Percentiles rank a stretch among this genome's conserved stretches.
Evolutionary conservation across 169 alveolate species (phyloP).

Genomic region (Babesia bigemina): DNA sequence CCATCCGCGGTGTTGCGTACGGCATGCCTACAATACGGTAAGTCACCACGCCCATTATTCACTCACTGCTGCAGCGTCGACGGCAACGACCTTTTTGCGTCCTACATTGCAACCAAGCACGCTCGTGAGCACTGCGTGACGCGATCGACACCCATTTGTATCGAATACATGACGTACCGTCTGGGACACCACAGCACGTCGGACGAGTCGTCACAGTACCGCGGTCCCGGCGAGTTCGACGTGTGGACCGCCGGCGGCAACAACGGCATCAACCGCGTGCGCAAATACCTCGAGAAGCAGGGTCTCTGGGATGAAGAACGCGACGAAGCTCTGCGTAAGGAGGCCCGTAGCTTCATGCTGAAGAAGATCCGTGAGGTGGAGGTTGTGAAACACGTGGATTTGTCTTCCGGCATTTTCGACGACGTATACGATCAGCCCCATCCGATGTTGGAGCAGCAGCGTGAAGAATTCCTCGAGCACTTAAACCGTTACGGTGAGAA

Average conservation of each 20-base stretch:
- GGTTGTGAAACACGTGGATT: slow-evolving; percentile 65
- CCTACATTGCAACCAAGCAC: slow-evolving; percentile 86
- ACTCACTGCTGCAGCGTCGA: slow-evolving; percentile 69
- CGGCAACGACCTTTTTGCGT: slow-evolving; percentile 94
- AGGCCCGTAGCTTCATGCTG: slow-evolving; percentile 76
- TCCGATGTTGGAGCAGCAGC: slow-evolving; percentile 77
- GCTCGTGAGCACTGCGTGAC: slow-evolving; percentile 88
- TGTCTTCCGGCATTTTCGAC: slow-evolving; percentile 81
- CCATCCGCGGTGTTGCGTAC: slow-evolving; percentile 92
- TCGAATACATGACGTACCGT: slow-evolving; percentile 93
- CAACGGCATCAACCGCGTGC: slow-evolving; percentile 77
- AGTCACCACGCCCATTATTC: neutral
- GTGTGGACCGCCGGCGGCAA: slow-evolving; percentile 83
- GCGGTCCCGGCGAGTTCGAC: slow-evolving; percentile 87
- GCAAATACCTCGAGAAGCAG: slow-evolving; percentile 67
- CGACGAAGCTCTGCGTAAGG: slow-evolving; percentile 71
- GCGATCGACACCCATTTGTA: slow-evolving; percentile 83
- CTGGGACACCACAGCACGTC: slow-evolving; percentile 95
- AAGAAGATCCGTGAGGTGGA: slow-evolving; percentile 76
- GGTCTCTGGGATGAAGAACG: slow-evolving; percentile 72
- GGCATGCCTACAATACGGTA: slow-evolving; percentile 89
- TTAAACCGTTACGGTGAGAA: slow-evolving; percentile 72
- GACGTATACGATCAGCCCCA: slow-evolving; percentile 88
- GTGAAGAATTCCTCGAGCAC: slow-evolving; percentile 72
- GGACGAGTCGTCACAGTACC: slow-evolving; percentile 90